Evolutionary conservation across 2,329 filamentous ascomycete species (phyloP), one percentile per base, ranked within the genome.

Genomic region (Fusarium cyanostomum): DNA sequence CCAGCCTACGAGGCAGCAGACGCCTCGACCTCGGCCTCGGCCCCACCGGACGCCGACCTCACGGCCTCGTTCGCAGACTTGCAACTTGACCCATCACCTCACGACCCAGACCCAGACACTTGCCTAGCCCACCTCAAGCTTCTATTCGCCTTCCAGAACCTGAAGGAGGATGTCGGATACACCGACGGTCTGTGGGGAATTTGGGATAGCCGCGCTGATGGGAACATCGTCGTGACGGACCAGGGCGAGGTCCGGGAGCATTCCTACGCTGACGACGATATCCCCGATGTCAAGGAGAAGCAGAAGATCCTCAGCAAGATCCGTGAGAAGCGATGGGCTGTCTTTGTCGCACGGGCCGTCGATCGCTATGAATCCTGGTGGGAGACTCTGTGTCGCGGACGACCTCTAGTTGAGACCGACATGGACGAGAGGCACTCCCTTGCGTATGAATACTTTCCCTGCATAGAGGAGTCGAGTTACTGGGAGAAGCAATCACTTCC

Each of bases 241-340:
- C 39, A 69, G 1, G 67, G 63, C 2, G 55, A 64, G 1, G 28
- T 70, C 8, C 21, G 56, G 1, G 68, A 67, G 2, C 38, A 42
- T n/a, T 24, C 51, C 0, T 24, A 31, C 16, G 13, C 21, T 15
- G 41, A n/a, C 0, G n/a, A 38, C 8, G 70, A 70, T 1, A 27
- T 8, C 8, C 27, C 55, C 1, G 77, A 79, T 54, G 74, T 55
- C 0, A 52, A 62, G 1, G 51, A 66, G 4, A 62, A 59, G 37
- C 60, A 59, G 13, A 34, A 60, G 7, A 33, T 78, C 1, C 75
- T 84, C 5, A 80, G 81, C 26, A 80, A 80, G 34, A 76, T 89
- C 13, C 79, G 84, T 5, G 88, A 91, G 75, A 90, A 90, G 75
- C 77, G 89, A 69, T 92, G 89, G 89, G 82, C 83, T 2, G 71